Conservation (phyloP, 169 alveolate species). For the Plasmodium malariae region DNA sequence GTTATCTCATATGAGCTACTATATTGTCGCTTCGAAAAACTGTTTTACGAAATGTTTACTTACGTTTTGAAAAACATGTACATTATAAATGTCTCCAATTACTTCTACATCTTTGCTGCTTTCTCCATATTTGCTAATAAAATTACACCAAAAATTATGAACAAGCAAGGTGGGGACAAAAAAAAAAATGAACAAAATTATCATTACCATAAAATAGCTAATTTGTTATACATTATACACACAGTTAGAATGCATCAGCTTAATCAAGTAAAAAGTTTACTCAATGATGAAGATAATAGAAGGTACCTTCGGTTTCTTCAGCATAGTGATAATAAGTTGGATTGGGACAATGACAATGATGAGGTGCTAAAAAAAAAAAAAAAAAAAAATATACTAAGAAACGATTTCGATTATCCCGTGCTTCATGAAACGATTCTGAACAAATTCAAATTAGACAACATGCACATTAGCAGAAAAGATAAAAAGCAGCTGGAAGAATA, state of each 20-base stretch:
- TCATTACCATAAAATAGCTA: background rate
- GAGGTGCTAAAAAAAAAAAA: background rate
- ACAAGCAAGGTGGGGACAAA: background rate
- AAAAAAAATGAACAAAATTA: background rate
- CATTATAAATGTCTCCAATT: constrained; percentile 23
- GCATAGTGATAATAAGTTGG: background rate
- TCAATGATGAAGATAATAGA: constrained; percentile 22
- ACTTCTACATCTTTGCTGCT: constrained; percentile 34
- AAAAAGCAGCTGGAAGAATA: background rate
- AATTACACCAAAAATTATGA: background rate
- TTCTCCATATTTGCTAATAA: background rate
- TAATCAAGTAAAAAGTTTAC: constrained; percentile 8
- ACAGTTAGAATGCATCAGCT: constrained; percentile 9
- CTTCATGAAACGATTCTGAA: background rate
- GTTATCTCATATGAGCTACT: background rate
- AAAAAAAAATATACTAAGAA: background rate
- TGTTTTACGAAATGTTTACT: constrained; percentile 51
- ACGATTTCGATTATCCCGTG: too few relatives aligned
- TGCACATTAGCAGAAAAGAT: background rate
- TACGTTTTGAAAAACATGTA: constrained; percentile 22
- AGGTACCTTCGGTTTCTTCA: background rate
- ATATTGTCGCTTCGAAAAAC: background rate
- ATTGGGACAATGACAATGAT: background rate
- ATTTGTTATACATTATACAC: constrained; percentile 2
- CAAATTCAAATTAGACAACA: background rate